Base-by-base conservation (phyloP, 768 basidiomycete species). In the Pholiota conissans region DNA sequence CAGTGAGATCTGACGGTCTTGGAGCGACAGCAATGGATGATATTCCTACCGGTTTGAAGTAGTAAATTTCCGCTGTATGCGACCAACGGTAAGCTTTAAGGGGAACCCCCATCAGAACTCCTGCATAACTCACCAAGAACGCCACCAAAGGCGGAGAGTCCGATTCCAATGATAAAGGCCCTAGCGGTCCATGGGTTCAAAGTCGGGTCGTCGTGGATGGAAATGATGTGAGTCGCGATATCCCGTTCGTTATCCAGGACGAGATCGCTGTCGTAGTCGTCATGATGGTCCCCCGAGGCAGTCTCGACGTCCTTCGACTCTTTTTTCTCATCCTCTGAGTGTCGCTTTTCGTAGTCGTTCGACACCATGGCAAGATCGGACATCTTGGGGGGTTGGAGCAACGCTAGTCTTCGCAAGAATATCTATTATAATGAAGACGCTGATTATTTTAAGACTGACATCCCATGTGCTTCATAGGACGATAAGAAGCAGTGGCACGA, bases 51-150 rank as follows among this genome's bases (percentile, higher is more conserved):
- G 82, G 82, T 67, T 84, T 84, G 68, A 84, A 85, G 64, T 84
- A 85, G 65, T 83, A 84, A 26, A 85, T 84, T 61, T 85, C 77
- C 30, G 82, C 81, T 82, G 54, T 16, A 55, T 3, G 9, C 18
- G 13, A 42, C 14, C 16, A 18, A 11, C n/a, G 22, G 20, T 53
- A n/a, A 52, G 29, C 22, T 30, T 24, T 37, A 16, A 26, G 18
- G 3, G 28, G 3, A 48, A 35, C 11, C 20, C 2, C 11, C 49
- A 34, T 14, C 22, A 26, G 6, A 5, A 46, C n/a, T 28, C n/a
- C 13, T 34, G 39, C 6, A 63, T 67, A 10, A 62, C 42, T 5
- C 22, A 78, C 80, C 81, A 22, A 84, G 71, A 14, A 82, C 76
- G 46, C 79, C 76, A 61, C 81, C 81, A 35, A 84, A 80, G 2